Evolutionary conservation across 2,329 filamentous ascomycete species (phyloP), one percentile per base, ranked within the genome.

Genomic region (Penicillium decumbens): DNA sequence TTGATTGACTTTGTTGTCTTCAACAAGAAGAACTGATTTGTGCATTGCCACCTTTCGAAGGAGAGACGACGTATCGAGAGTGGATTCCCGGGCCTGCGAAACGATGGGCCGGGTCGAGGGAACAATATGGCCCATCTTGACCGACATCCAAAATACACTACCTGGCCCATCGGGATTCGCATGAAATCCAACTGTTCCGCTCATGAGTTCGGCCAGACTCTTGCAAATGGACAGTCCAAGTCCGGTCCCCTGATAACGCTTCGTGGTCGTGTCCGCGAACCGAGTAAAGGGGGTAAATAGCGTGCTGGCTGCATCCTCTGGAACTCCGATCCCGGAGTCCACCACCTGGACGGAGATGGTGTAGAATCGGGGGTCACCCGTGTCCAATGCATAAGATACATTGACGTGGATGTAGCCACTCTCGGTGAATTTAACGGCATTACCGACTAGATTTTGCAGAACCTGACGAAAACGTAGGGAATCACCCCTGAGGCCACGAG

Each of bases 381-480:
- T 69, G 33, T 80, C 72, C 1, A 62, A 54, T 2, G 72, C 48
- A 6, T 77, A 64, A 0, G 67, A 69, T 0, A 72, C 70, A 2
- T 65, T 60, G 9, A 83, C 69, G 1, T 69, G 67, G 29, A 84
- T 74, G 49, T 72, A 73, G 0, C 81, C 81, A 28, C 72, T 65
- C 20, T 82, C 77, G 3, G 81, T 84, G 56, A 84, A 84, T 54
- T 85, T 85, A 38, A 76, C 75, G 1, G 81, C 81, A 56, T 85
- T 85, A 13, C 76, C 74, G 13, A 84, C 67, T 4, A 84, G 69
- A 54, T 84, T 84, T 54, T 83, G 79, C n/a, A 84, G 60, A 13
- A 84, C 77, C 55, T 84, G 81, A 7, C 81, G 77, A 57, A 80
- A 83, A 13, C 81, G 76, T 4, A 83, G 70, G 3, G 80, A 76